phyloP scores from a whole-genome alignment of 2,329 filamentous ascomycete species.

The Juglanconis juglandina region DNA sequence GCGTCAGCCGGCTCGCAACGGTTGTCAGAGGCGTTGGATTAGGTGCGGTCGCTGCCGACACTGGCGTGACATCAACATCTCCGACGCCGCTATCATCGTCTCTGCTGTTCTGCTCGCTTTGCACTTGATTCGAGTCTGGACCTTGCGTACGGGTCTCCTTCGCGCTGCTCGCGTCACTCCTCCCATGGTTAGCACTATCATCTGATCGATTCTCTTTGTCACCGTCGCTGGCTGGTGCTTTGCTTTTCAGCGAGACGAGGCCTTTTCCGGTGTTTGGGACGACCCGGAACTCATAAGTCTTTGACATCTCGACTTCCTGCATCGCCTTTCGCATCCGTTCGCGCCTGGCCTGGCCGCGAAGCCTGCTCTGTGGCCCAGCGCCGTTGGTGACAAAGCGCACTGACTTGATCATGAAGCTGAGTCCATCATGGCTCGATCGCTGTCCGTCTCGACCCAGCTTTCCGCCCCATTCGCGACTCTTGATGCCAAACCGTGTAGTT shows the following conservation, averaged over 20 bases:
- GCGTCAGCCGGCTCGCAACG: conserved; percentile 15
- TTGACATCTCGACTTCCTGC: conserved; percentile 44
- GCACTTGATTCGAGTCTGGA: neutral
- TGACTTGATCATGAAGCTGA: conserved; percentile 81
- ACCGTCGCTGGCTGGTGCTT: conserved; percentile 12
- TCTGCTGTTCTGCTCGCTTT: conserved; percentile 11
- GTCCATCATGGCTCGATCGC: conserved; percentile 66
- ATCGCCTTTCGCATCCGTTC: conserved; percentile 57
- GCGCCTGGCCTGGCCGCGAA: conserved; percentile 53
- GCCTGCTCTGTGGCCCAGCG: conserved; percentile 54
- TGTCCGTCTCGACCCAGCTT: conserved; percentile 40
- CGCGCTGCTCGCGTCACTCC: neutral
- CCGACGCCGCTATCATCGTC: conserved; percentile 19
- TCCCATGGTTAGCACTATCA: neutral
- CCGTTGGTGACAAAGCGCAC: conserved; percentile 84
- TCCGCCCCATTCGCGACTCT: conserved; percentile 73
- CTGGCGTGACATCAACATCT: conserved; percentile 13
- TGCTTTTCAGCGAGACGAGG: conserved; percentile 5
- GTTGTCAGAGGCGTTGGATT: conserved; percentile 1
- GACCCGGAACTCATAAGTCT: conserved; percentile 30
- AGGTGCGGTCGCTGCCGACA: neutral
- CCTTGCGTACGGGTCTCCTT: neutral
- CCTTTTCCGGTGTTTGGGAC: conserved; percentile 21
- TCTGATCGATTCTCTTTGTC: conserved; percentile 17
- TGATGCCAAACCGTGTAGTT: conserved; percentile 74